These are phyloP conservation scores for Trichoderma reesei DNA, from an alignment of 495 filamentous ascomycete species.

Conservation along the genomic window DNA sequence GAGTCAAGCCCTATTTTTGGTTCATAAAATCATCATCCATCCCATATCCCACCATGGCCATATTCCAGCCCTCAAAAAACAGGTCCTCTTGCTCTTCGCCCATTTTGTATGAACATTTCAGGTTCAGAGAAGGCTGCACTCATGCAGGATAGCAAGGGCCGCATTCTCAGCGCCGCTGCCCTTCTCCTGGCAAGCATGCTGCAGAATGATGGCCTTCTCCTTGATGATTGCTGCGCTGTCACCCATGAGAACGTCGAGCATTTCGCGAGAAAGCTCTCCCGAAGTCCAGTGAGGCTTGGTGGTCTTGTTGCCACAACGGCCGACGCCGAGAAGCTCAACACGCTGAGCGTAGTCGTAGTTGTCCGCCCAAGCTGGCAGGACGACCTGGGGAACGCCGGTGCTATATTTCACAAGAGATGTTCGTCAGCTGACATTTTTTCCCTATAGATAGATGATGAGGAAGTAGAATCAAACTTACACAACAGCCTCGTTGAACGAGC, in stretches of 20 bases:
- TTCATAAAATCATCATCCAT: no score
- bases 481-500: slow-evolving; percentile 27
- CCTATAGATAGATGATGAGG: not conserved
- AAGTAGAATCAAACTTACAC: slow-evolving; percentile 18
- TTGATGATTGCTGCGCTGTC: not conserved
- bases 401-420: slow-evolving; percentile 16
- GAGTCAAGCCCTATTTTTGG: no score
- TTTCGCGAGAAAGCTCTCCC: not conserved
- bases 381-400: slow-evolving; percentile 35
- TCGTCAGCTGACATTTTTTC: not conserved
- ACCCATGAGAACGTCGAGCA: not conserved
- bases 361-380: slow-evolving; percentile 39
- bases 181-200: not conserved
- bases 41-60: not conserved
- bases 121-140: not conserved
- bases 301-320: slow-evolving; percentile 12
- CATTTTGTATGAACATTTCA: no score
- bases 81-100: no score
- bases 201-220: not conserved
- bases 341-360: slow-evolving; percentile 38
- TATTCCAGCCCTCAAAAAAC: not conserved
- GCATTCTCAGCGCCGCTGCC: not conserved
- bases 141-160: not conserved
- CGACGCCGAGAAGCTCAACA: slow-evolving; percentile 36
- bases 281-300: slow-evolving; percentile 1